A percentile compares a stretch with the other conserved stretches of the same genome.
Evolutionary conservation across 352 stramenopile species (phyloP).

Genomic region (Phytopythium ostracodes): DNA sequence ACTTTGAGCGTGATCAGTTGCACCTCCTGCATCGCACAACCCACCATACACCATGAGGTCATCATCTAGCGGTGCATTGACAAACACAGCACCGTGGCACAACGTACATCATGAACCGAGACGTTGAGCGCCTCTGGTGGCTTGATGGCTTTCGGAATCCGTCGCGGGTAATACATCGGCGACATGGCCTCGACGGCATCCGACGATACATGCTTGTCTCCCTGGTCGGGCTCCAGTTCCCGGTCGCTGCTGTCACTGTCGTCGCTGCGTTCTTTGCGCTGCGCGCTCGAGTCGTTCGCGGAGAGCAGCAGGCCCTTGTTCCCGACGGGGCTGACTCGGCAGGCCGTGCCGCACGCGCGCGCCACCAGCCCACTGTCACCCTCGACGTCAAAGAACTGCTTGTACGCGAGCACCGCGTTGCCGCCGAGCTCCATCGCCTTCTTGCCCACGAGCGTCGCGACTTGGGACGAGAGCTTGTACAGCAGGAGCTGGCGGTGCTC

Average conservation of each 20-base stretch:
- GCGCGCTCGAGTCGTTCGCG: conserved; percentile 9
- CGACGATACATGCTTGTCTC: conserved; percentile 26
- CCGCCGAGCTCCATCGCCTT: conserved; percentile 96
- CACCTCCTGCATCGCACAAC: conserved; percentile 70
- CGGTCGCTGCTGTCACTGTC: conserved; percentile 34
- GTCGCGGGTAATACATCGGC: conserved; percentile 42
- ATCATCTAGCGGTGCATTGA: too few species aligned
- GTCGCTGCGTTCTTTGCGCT: conserved; percentile 20
- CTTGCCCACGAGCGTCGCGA: conserved; percentile 89
- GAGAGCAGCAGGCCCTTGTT: conserved; percentile 30
- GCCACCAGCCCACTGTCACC: conserved; percentile 97
- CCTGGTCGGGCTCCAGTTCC: conserved; percentile 24
- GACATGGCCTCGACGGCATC: conserved; percentile 39
- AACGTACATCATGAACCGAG: conserved; percentile 60
- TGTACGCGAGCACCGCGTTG: conserved; percentile 97
- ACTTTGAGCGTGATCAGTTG: conserved; percentile 94
- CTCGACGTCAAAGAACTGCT: conserved; percentile 99
- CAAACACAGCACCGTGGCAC: conserved; percentile 3
- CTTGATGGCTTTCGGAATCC: conserved; percentile 46
- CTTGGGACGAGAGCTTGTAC: conserved; percentile 92
- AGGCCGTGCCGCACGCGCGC: conserved; percentile 93
- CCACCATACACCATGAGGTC: not conserved
- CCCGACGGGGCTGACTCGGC: conserved; percentile 67
- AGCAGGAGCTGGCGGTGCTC: conserved; percentile 94
- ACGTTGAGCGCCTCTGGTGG: conserved; percentile 68